phyloP scores from a whole-genome alignment of 108 stramenopile genomes.

The Fragilariopsis cylindrus region DNA sequence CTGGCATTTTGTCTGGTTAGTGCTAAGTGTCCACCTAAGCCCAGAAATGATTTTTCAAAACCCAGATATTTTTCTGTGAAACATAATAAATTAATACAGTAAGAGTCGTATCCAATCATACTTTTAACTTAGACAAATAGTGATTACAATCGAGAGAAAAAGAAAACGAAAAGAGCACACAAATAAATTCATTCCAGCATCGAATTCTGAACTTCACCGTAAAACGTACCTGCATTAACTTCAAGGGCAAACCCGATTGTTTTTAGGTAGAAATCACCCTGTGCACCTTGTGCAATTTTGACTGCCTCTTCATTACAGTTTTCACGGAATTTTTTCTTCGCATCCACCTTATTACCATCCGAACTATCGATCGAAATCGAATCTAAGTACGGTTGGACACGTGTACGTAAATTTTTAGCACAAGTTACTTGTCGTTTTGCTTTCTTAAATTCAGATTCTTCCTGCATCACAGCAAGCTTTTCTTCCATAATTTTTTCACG shows the following conservation, averaged over 20 bases:
- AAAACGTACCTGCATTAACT: conserved; percentile 42
- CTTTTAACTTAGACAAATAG: too few relatives aligned
- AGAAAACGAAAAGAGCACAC: too few relatives aligned
- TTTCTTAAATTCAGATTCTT: conserved; percentile 56
- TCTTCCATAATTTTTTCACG: conserved; percentile 27
- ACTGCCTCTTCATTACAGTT: conserved; percentile 55
- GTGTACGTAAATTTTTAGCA: conserved; percentile 59
- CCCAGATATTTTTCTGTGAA: conserved; percentile 67
- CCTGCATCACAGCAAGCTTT: conserved; percentile 20
- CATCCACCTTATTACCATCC: not conserved
- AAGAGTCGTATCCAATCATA: too few relatives aligned
- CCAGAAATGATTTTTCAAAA: conserved; percentile 65
- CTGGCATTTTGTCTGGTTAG: conserved; percentile 60
- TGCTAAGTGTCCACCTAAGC: conserved; percentile 74
- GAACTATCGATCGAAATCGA: not conserved
- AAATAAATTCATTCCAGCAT: too few relatives aligned
- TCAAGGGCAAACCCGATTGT: conserved; percentile 78
- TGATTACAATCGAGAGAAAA: too few relatives aligned
- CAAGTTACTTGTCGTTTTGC: conserved; percentile 76
- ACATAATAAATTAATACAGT: too few relatives aligned
- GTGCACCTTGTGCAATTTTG: conserved; percentile 73
- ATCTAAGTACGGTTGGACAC: conserved; percentile 30
- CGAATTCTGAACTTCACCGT: too few relatives aligned
- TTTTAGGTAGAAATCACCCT: conserved; percentile 70
- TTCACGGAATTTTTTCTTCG: conserved; percentile 31